phyloP scores from a whole-genome alignment of 495 filamentous ascomycete species.

The Hypoxylon cercidicola region DNA sequence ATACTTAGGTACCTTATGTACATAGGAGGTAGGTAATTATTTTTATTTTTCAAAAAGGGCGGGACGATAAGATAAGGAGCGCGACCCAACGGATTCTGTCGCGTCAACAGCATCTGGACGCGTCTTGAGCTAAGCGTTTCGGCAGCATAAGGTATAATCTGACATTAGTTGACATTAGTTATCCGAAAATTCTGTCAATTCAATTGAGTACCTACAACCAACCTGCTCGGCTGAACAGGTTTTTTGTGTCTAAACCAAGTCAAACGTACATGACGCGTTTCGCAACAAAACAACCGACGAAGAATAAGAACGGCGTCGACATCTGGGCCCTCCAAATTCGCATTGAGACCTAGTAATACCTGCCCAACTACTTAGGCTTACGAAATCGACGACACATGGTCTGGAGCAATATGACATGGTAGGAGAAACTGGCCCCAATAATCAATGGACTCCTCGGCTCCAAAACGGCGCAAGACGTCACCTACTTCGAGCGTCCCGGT shows the following conservation, averaged over 20 bases:
- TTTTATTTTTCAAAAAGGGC: constrained; percentile 5
- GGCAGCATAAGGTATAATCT: neutral
- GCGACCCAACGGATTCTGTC: neutral
- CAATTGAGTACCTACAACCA: constrained; percentile 16
- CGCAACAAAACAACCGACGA: constrained; percentile 6
- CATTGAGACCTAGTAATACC: neutral
- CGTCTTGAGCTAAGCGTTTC: constrained; percentile 20
- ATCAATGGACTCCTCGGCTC: constrained; percentile 65
- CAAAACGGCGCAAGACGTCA: constrained; percentile 72
- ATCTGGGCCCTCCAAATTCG: constrained; percentile 7
- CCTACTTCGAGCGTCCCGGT: constrained; percentile 47
- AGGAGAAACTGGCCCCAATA: constrained; percentile 5
- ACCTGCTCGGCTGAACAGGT: neutral
- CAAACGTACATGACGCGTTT: neutral
- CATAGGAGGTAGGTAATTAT: too few relatives aligned
- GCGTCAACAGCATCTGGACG: constrained; percentile 30
- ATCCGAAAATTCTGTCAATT: too few relatives aligned
- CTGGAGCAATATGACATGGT: constrained; percentile 25
- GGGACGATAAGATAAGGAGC: constrained; percentile 35
- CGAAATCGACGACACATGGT: constrained; percentile 17
- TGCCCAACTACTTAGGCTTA: neutral
- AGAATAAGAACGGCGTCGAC: constrained; percentile 1
- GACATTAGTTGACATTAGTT: too few relatives aligned
- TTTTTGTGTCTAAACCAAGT: constrained; percentile 7
- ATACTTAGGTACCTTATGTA: too few relatives aligned